Base-by-base conservation (phyloP, 2,329 filamentous ascomycete species). In the Purpureocillium takamizusanense region DNA sequence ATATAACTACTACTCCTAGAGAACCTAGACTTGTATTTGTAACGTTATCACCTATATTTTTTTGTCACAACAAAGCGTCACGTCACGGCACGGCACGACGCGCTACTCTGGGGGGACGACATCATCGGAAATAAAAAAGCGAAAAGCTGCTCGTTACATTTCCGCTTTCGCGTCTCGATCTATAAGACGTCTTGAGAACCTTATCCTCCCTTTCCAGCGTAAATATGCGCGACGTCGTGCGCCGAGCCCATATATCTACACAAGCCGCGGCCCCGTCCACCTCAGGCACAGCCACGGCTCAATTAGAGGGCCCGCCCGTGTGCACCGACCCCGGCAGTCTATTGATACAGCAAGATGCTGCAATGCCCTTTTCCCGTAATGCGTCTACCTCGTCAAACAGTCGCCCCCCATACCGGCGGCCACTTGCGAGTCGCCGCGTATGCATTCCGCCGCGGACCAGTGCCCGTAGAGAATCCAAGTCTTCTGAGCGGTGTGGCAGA, bases 331-430 rank as follows among this genome's bases (percentile, higher is more conserved):
- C 18, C 27, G 36, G 23, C 32, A 16, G 38, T 46, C 41, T 42
- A 43, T 46, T 29, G 30, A 41, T 17, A 35, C 33, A 40, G 23
- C 21, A 25, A 25, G 33, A 38, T 43, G 41, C 38, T 23, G 40
- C n/a, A 35, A 32, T 14, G 34, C 31, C 17, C 29, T 17, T 25
- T 27, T 39, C 15, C 35, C 27, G 31, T 25, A 29, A 39, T 41
- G 39, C 35, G 39, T 46, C 42, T 42, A 39, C 38, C 35, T 41
- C 41, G 40, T 42, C 18, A 42, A 36, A 30, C 18, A 30, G 29
- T 29, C 21, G 10, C 6, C 10, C 6, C 10, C 10, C 21, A 10
- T 25, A 10, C 21, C 21, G 21, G 21, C 21, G 21, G 21, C 21
- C 21, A 10, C 10, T 25, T 5, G 21, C 21, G 21, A 5, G 5